A percentile compares a stretch with the other conserved stretches of the same genome.
These are phyloP conservation scores for Aspergillus olivimuriae DNA, from an alignment of 495 filamentous ascomycete species.

Conservation along the genomic window DNA sequence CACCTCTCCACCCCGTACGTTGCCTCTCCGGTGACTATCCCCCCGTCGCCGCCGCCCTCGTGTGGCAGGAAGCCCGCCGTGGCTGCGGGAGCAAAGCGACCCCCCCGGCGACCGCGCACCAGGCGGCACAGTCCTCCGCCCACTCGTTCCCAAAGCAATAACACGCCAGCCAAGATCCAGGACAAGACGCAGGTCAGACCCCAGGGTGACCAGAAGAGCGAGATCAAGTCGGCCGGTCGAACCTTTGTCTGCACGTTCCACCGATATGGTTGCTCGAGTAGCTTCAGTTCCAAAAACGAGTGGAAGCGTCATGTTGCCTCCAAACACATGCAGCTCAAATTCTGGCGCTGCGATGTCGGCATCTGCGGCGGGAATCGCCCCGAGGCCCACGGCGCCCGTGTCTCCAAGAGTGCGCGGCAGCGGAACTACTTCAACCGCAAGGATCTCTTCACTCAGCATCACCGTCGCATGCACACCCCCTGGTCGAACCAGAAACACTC, in stretches of 20 bases:
- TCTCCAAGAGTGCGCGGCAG: conserved; percentile 6
- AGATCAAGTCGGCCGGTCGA: conserved; percentile 42
- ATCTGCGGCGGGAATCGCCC: conserved; percentile 43
- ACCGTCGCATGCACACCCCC: conserved; percentile 84
- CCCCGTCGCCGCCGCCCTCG: too few species aligned
- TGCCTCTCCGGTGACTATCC: background rate
- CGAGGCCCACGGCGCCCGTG: conserved; percentile 1
- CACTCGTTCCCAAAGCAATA: too few species aligned
- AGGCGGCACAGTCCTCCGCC: too few species aligned
- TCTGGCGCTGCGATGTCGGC: conserved; percentile 73
- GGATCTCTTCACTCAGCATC: conserved; percentile 87
- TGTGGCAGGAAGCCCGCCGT: too few species aligned
- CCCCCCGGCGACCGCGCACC: too few species aligned
- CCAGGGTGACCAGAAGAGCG: too few species aligned
- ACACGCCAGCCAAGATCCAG: conserved; percentile 9
- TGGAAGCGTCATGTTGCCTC: conserved; percentile 89
- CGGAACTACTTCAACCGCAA: conserved; percentile 83
- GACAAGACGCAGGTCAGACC: too few species aligned
- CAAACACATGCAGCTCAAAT: conserved; percentile 72
- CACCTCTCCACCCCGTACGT: background rate
- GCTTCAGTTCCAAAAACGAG: conserved; percentile 89
- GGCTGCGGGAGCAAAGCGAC: too few species aligned
- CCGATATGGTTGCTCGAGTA: conserved; percentile 76
- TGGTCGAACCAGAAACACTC: conserved; percentile 36
- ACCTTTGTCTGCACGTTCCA: conserved; percentile 77